Evolutionary conservation across 768 basidiomycete species (phyloP).

Genomic region (Collybiopsis luxurians): DNA sequence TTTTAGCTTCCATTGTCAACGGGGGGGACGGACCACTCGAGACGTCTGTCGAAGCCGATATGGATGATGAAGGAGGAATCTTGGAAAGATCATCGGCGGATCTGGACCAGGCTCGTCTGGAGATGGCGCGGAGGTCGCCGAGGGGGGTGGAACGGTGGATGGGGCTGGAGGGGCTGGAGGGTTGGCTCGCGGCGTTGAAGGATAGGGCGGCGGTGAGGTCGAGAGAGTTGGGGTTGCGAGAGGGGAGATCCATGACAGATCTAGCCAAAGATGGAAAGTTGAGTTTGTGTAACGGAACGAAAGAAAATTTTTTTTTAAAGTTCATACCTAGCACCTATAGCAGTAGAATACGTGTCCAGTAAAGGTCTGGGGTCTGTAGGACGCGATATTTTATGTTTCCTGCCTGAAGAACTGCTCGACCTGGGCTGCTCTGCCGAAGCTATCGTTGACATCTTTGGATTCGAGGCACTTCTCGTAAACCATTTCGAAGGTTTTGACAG

Average conservation of each 20-base stretch:
- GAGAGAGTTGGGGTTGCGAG: slow-evolving; percentile 40
- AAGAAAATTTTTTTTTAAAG: background rate
- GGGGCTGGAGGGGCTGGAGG: slow-evolving; percentile 32
- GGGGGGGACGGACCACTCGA: too few relatives aligned
- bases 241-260: slow-evolving; percentile 59
- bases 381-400: slow-evolving; percentile 81
- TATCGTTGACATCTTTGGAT: slow-evolving; percentile 36
- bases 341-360: slow-evolving; percentile 49
- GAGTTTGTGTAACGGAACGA: slow-evolving; percentile 12
- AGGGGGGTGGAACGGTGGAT: slow-evolving; percentile 31
- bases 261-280: slow-evolving; percentile 32
- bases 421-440: slow-evolving; percentile 42
- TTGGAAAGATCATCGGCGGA: slow-evolving; percentile 68
- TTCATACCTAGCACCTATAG: slow-evolving; percentile 54
- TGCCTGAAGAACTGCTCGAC: slow-evolving; percentile 35
- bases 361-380: slow-evolving; percentile 83
- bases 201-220: slow-evolving; percentile 35
- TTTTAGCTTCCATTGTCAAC: slow-evolving; percentile 59
- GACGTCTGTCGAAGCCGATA: slow-evolving; percentile 16
- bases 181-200: slow-evolving; percentile 34
- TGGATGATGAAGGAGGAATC: too few relatives aligned
- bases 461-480: slow-evolving; percentile 63
- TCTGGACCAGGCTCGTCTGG: slow-evolving; percentile 73
- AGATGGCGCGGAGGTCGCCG: slow-evolving; percentile 69
- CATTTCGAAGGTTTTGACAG: slow-evolving; percentile 69